Evolutionary conservation across 2,329 filamentous ascomycete species (phyloP).

Genomic region (Nannizziopsis barbatae): DNA sequence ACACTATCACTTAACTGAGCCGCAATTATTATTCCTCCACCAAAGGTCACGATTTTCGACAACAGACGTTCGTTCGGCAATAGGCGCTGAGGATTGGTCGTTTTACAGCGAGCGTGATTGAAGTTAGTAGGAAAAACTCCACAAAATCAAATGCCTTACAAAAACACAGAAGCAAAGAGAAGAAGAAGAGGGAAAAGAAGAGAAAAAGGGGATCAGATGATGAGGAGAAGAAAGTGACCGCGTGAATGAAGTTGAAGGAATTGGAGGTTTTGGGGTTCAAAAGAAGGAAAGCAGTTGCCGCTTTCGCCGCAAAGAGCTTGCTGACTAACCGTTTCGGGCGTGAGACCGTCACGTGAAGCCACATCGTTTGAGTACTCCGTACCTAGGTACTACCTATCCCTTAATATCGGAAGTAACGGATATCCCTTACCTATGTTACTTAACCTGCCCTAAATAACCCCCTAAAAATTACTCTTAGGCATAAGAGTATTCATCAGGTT

Average conservation of each 20-base stretch:
- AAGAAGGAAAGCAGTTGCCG: not conserved
- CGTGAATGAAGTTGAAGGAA: not conserved
- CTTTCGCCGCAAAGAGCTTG: not conserved
- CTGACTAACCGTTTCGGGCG: no score
- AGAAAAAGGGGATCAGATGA: not conserved
- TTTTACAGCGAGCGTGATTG: not conserved
- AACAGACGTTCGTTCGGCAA: not conserved
- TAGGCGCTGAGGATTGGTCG: not conserved
- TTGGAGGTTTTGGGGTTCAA: not conserved
- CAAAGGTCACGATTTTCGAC: not conserved
- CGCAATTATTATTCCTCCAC: conserved; percentile 5
- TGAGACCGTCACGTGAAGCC: no score
- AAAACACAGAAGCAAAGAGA: no score
- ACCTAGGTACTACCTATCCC: no score
- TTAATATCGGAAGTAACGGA: no score
- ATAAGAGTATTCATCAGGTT: no score
- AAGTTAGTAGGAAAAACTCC: no score
- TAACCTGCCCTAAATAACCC: no score
- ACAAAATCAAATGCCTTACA: no score
- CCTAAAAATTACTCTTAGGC: no score
- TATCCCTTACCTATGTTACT: no score
- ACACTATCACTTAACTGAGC: conserved; percentile 7
- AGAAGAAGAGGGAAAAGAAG: not conserved
- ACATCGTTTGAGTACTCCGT: no score
- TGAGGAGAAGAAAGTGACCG: not conserved